These are phyloP conservation scores for Senna tora DNA, from an alignment of 306 rosid genomes.

Conservation along the genomic window DNA sequence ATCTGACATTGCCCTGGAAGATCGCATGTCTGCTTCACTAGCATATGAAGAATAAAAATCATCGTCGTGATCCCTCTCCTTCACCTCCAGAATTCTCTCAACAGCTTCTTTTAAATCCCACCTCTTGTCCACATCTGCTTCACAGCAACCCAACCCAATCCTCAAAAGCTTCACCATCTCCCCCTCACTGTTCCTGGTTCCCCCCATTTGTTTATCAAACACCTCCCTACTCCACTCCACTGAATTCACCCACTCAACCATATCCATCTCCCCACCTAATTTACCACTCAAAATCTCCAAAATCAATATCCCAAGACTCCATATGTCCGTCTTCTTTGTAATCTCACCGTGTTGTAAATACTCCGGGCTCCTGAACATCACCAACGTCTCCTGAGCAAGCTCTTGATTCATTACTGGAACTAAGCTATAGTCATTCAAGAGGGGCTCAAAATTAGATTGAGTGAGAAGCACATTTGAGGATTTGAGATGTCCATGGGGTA, in stretches of 20 bases:
- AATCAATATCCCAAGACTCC: conserved; percentile 82
- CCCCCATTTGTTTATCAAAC: conserved; percentile 66
- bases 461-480: conserved; percentile 80
- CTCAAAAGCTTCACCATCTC: conserved; percentile 70
- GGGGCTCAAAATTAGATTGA: conserved; percentile 62
- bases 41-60: conserved; percentile 37
- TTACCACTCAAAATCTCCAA: conserved; percentile 75
- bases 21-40: conserved; percentile 48
- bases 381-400: conserved; percentile 67
- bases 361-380: conserved; percentile 80
- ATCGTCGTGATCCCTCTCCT: conserved; percentile 44
- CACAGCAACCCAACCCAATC: conserved; percentile 70
- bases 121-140: conserved; percentile 71
- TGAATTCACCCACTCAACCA: conserved; percentile 63
- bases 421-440: conserved; percentile 77
- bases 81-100: conserved; percentile 65
- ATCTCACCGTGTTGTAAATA: conserved; percentile 63
- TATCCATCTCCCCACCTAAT: conserved; percentile 61
- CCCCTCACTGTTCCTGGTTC: conserved; percentile 42
- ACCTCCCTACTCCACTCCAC: conserved; percentile 59
- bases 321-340: conserved; percentile 84
- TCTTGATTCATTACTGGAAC: conserved; percentile 83
- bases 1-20: conserved; percentile 41
- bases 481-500: conserved; percentile 90
- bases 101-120: conserved; percentile 67